phyloP scores from a whole-genome alignment of 306 rosid species.

The Begonia peltatifolia region DNA sequence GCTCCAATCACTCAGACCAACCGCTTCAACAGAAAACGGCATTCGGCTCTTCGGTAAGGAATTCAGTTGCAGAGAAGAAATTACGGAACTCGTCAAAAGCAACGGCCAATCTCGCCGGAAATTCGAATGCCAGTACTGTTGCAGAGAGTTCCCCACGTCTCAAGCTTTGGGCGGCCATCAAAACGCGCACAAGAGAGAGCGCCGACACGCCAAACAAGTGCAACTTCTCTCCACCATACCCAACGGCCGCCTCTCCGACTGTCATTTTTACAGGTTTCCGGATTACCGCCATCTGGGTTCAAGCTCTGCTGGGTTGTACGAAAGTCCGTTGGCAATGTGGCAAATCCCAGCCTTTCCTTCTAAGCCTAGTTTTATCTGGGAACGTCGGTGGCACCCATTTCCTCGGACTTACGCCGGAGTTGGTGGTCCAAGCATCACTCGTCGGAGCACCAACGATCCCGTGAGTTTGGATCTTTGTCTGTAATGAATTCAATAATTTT shows the following conservation, averaged over 20 bases:
- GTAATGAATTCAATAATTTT: constrained; percentile 18
- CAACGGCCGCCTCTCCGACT: constrained; percentile 36
- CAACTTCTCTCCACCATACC: constrained; percentile 70
- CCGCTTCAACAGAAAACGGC: constrained; percentile 39
- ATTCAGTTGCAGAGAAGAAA: constrained; percentile 16
- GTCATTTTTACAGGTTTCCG: constrained; percentile 47
- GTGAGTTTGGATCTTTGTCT: constrained; percentile 93
- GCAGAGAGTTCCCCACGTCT: constrained; percentile 83
- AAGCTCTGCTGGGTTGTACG: constrained; percentile 17
- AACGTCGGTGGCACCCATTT: constrained; percentile 31
- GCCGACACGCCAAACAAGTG: constrained; percentile 77
- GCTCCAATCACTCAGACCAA: constrained; percentile 80
- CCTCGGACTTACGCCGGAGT: constrained; percentile 33
- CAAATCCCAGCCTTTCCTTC: constrained; percentile 34
- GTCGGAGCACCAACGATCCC: constrained; percentile 29
- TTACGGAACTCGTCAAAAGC: constrained; percentile 4
- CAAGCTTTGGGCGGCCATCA: constrained; percentile 99
- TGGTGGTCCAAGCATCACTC: constrained; percentile 20
- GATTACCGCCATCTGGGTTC: constrained; percentile 36
- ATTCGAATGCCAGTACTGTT: constrained; percentile 89
- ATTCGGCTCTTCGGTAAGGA: constrained; percentile 78
- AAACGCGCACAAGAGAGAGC: constrained; percentile 85
- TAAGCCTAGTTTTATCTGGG: constrained; percentile 38
- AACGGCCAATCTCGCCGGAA: constrained; percentile 38
- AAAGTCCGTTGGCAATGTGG: constrained; percentile 61